A percentile compares a stretch with the other conserved stretches of the same genome.
These are phyloP conservation scores for Fusarium napiforme DNA, from an alignment of 2,329 filamentous ascomycete genomes.

Conservation along the genomic window DNA sequence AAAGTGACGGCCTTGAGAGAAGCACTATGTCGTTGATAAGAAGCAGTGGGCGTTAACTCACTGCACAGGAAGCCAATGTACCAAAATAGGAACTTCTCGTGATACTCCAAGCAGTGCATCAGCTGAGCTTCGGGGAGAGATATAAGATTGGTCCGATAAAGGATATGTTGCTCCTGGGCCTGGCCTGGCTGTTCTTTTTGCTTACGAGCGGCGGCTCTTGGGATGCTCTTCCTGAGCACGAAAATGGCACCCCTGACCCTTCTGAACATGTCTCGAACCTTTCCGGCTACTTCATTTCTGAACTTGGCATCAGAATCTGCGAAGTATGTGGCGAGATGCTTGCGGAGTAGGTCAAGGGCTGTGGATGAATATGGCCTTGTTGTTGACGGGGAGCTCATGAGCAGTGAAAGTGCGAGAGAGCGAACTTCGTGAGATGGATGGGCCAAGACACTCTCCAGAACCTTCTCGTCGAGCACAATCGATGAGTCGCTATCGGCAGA, in stretches of 20 bases:
- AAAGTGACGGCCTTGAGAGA: constrained; percentile 77
- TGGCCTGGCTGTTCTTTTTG: constrained; percentile 46
- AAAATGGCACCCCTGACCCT: constrained; percentile 76
- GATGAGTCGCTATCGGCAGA: constrained; percentile 34
- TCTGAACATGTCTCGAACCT: constrained; percentile 80
- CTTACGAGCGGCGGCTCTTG: constrained; percentile 49
- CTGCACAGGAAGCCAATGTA: constrained; percentile 77
- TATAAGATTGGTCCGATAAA: constrained; percentile 55
- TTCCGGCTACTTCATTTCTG: constrained; percentile 80
- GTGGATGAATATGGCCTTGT: constrained; percentile 75
- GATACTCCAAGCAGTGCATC: constrained; percentile 57
- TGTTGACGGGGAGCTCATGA: constrained; percentile 79
- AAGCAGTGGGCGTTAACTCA: constrained; percentile 82
- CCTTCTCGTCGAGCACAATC: constrained; percentile 53
- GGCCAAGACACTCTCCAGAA: constrained; percentile 64
- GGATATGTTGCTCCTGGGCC: constrained; percentile 43
- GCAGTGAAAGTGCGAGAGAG: constrained; percentile 82
- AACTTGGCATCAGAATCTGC: constrained; percentile 88
- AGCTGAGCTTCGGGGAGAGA: constrained; percentile 53
- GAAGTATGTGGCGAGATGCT: constrained; percentile 76
- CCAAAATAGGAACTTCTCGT: constrained; percentile 76
- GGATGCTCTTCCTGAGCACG: constrained; percentile 60
- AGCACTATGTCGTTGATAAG: constrained; percentile 90
- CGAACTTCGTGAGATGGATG: constrained; percentile 73
- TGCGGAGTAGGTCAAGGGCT: constrained; percentile 71